Percentiles rank a stretch among this genome's conserved stretches.
Evolutionary conservation across 2,329 filamentous ascomycete species (phyloP).

Genomic region (Colletotrichum spaethianum): DNA sequence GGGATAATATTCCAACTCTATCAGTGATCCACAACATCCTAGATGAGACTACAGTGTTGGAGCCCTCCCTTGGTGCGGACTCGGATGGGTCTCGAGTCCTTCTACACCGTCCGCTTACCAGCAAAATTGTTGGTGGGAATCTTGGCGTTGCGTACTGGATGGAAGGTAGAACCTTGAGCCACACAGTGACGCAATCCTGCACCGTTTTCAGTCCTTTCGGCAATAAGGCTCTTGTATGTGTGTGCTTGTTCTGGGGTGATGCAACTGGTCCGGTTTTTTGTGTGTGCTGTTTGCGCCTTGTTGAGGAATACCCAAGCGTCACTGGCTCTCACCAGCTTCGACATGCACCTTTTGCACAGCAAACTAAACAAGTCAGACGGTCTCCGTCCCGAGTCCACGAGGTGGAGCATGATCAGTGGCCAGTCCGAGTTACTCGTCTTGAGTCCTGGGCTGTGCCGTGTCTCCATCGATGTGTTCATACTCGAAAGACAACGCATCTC

Average conservation of each 20-base stretch:
- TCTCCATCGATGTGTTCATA: not conserved
- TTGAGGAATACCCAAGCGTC: not conserved
- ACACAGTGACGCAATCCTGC: slow-evolving; percentile 26
- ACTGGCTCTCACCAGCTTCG: slow-evolving; percentile 12
- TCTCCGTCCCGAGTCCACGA: slow-evolving; percentile 8
- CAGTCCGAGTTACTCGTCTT: not conserved
- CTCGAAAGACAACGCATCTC: not conserved
- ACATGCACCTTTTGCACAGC: slow-evolving; percentile 19
- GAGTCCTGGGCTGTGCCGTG: not conserved
- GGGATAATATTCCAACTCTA: not conserved
- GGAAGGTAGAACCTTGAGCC: slow-evolving; percentile 23
- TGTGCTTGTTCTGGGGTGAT: not conserved
- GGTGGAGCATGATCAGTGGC: not conserved
- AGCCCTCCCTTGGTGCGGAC: not conserved
- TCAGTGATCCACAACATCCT: not conserved
- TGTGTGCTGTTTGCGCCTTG: slow-evolving; percentile 23
- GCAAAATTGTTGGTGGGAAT: slow-evolving; percentile 5
- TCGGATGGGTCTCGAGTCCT: slow-evolving; percentile 1
- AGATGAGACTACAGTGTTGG: not conserved
- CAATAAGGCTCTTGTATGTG: not conserved
- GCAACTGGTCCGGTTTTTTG: not conserved
- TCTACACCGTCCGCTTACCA: slow-evolving; percentile 1
- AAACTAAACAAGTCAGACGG: slow-evolving; percentile 12
- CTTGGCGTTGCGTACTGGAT: slow-evolving; percentile 17
- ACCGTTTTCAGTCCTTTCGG: slow-evolving; percentile 19